Evolutionary conservation across 768 basidiomycete genomes (phyloP), one percentile per base, ranked within the genome.

Genomic region (Hortiboletus campestris): DNA sequence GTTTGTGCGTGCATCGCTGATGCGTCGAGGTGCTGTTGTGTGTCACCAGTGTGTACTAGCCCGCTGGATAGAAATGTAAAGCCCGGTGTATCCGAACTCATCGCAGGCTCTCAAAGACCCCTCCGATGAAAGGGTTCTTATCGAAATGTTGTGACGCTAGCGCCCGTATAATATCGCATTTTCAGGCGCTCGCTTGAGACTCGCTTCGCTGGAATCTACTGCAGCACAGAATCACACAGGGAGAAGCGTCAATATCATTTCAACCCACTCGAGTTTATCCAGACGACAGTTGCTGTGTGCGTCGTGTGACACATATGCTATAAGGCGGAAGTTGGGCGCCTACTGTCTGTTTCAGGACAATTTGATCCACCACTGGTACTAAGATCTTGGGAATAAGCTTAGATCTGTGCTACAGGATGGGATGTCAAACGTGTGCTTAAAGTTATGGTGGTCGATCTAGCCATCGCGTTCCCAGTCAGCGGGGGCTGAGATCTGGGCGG

Each of bases 51-150:
- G 25, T 49, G 17, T 42, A 45, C 41, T 42, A 55, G 52, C 45
- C 57, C 22, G 36, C 43, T 22, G 41, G 50, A 43, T 57, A 49
- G 49, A 47, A 28, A n/a, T 46, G 25, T 57, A 20, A n/a, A 28
- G 7, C 13, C 48, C 20, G 39, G 34, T 6, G 2, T 52, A 19
- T n/a, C 39, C 32, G 41, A 41, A 35, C 7, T 14, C n/a, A 22
- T 28, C 2, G 3, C 19, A 25, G 11, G 38, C 16, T 17, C 4
- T 36, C 13, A 6, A 25, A 6, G n/a, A 19, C 10, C 0, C 41
- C n/a, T 16, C 13, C 32, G 9, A 38, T 45, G 16, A 22, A 38
- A 41, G 29, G 49, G 57, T 36, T 32, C 40, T 8, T n/a, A 35
- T 55, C 53, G 50, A 12, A 6, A n/a, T 41, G 47, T 44, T 56